Evolutionary conservation across 202 grass and related monocot species (phyloP), one percentile per base, ranked within the genome.

Genomic region (Brachypodium distachyon): DNA sequence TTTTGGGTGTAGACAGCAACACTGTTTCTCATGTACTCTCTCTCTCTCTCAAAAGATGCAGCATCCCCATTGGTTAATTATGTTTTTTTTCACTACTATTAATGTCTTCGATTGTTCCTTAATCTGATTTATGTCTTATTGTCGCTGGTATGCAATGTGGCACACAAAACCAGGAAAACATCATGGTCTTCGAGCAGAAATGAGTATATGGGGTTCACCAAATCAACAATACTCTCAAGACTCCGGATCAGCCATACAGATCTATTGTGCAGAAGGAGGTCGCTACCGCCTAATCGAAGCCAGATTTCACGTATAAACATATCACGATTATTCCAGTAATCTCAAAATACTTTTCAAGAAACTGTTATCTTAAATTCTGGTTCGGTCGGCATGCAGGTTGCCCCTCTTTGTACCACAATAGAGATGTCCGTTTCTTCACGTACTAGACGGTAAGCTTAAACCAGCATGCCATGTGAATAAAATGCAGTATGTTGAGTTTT

Each of bases 361-460:
- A 27, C n/a, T 2, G 13, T 0, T 54, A 56, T 9, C 22, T 9
- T 70, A 29, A 26, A 44, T 27, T 44, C 8, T 29, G 5, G 12
- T 23, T 52, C 8, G 19, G 1, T 52, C 8, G 19, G 1, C 7
- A 36, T 69, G 17, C 51, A 79, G 50, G 28, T 69, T 52, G 29
- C 6, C 12, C 68, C 6, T 71, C 46, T 2, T 36, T 71, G 28
- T 69, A 79, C 51, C 38, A 44, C 17, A 28, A 67, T 8, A 67
- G 39, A 47, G 63, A 70, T 58, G 39, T 69, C 1, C 63, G 12
- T 8, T 79, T 79, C 77, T 79, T 79, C n/a, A 58, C 64, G 59
- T 80, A 25, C 4, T 70, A 12, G 27, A 80, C 77, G 6, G 77
- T 80, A 58, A 59, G 77, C 22, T 11, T n/a, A 70, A 26, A 3